phyloP scores from a whole-genome alignment of 331 rosid genomes.

The Acacia concinna region DNA sequence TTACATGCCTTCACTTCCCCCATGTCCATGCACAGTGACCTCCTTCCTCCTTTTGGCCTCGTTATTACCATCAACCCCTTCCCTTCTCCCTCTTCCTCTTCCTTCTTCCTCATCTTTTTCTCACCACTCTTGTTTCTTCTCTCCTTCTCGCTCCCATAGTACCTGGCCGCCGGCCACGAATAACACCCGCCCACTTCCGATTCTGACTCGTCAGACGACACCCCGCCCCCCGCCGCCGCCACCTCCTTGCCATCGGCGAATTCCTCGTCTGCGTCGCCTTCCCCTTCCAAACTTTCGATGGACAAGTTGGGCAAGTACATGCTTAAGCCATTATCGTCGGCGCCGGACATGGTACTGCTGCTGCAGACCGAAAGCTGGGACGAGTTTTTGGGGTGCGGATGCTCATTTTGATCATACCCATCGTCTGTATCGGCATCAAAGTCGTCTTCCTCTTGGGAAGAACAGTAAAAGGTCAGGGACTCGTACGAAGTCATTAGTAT shows the following conservation, averaged over 20 bases:
- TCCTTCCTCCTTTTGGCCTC: conserved; percentile 75
- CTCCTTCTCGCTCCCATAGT: conserved; percentile 62
- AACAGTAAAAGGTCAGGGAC: conserved; percentile 43
- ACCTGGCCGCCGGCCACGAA: conserved; percentile 59
- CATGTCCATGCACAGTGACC: conserved; percentile 74
- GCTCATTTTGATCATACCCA: conserved; percentile 32
- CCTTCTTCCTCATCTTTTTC: neutral
- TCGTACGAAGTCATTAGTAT: conserved; percentile 59
- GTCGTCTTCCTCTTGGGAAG: conserved; percentile 47
- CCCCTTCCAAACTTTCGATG: conserved; percentile 55
- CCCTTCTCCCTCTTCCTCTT: conserved; percentile 14
- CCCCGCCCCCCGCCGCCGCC: neutral
- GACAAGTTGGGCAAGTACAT: conserved; percentile 52
- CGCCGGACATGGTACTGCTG: too few relatives aligned
- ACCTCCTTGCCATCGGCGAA: conserved; percentile 38
- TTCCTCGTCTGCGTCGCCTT: conserved; percentile 58
- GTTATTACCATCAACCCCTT: conserved; percentile 59
- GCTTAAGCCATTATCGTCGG: conserved; percentile 39
- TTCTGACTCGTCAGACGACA: conserved; percentile 60
- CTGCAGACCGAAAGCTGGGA: conserved; percentile 66
- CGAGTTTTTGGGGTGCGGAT: conserved; percentile 40
- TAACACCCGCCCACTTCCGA: conserved; percentile 42
- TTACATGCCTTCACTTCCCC: conserved; percentile 90
- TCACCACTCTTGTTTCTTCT: conserved; percentile 4
- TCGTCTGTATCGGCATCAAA: conserved; percentile 31